Evolutionary conservation across 176 grass and related monocot species (phyloP).

Genomic region (Carex littledalei): DNA sequence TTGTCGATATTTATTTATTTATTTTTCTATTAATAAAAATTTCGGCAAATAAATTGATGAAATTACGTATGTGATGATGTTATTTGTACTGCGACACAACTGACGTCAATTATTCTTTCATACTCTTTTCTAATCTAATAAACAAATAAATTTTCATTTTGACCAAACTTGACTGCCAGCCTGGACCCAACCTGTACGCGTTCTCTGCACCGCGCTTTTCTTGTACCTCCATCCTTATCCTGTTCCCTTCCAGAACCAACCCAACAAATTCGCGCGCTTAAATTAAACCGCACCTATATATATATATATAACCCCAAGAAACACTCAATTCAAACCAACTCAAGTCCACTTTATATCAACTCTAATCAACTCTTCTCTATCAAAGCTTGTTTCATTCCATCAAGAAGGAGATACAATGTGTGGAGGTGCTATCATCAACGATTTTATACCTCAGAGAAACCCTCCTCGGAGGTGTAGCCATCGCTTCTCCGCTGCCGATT

Average conservation of each 20-base stretch:
- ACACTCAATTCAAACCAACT: neutral
- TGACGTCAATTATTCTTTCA: neutral
- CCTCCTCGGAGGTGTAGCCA: neutral
- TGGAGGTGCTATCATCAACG: slow-evolving; percentile 80
- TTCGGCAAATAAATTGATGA: neutral
- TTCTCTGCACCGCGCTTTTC: neutral
- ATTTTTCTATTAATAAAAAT: no score
- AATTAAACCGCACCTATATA: neutral
- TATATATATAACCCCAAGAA: neutral
- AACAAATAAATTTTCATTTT: neutral
- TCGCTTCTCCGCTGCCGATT: slow-evolving; percentile 30
- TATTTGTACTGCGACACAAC: neutral
- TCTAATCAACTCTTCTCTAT: neutral
- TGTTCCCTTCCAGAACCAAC: neutral
- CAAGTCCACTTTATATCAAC: neutral
- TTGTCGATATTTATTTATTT: no score
- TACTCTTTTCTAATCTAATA: neutral
- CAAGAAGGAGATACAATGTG: slow-evolving; percentile 39
- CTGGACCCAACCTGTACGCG: neutral
- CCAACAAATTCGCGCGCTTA: neutral
- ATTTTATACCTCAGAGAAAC: slow-evolving; percentile 55
- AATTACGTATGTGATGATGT: neutral
- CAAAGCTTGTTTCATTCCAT: neutral
- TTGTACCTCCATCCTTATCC: neutral
- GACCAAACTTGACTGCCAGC: neutral